Conservation (phyloP, 768 basidiomycete species). For the Rhizopogon roseolus region DNA sequence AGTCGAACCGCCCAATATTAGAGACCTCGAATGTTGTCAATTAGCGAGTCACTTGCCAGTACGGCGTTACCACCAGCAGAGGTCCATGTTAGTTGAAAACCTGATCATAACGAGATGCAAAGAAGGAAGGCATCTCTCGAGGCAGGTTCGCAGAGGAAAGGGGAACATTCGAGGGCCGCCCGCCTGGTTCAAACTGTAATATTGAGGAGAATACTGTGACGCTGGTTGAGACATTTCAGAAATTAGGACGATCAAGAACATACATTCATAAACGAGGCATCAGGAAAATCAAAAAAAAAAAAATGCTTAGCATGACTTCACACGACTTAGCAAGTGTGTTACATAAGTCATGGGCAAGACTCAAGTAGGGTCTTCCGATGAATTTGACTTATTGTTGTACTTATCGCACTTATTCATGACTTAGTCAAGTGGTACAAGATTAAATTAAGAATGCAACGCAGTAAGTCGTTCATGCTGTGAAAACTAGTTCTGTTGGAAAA, state of each 20-base stretch:
- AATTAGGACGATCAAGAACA: slow-evolving; percentile 25
- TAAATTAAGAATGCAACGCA: no score
- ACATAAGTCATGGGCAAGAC: no score
- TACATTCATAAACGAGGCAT: slow-evolving; percentile 79
- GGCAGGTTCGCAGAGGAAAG: slow-evolving; percentile 61
- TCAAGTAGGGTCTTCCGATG: no score
- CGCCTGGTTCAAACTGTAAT: slow-evolving; percentile 8
- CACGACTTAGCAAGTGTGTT: no score
- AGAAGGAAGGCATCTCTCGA: slow-evolving; percentile 81
- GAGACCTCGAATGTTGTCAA: slow-evolving; percentile 96
- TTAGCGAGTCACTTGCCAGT: slow-evolving; percentile 90
- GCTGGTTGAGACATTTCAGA: not conserved
- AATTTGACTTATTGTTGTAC: no score
- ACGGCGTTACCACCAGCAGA: slow-evolving; percentile 80
- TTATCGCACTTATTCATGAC: no score
- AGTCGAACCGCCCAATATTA: slow-evolving; percentile 93
- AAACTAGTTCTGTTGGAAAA: no score
- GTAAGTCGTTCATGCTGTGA: no score
- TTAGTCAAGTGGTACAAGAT: slow-evolving; percentile 82
- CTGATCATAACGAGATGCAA: slow-evolving; percentile 77
- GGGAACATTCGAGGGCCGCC: slow-evolving; percentile 20
- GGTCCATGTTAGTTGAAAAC: slow-evolving; percentile 95
- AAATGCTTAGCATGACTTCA: no score
- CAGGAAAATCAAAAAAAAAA: no score
- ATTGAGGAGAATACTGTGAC: slow-evolving; percentile 51